phyloP scores from a whole-genome alignment of 176 grass and related monocot species.

The Poa pratensis region DNA sequence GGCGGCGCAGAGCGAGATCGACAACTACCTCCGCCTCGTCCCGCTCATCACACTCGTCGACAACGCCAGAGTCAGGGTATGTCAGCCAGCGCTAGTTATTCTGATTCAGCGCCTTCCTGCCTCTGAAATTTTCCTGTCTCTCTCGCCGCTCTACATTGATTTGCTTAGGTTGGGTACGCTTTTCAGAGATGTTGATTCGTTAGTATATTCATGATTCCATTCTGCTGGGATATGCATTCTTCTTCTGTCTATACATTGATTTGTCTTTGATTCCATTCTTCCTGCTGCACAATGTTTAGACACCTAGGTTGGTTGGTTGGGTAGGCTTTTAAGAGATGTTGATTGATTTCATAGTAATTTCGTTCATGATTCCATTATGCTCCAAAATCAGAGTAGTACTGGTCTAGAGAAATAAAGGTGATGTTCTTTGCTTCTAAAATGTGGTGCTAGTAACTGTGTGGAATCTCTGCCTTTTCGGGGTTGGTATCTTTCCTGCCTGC shows the following conservation, averaged over 20 bases:
- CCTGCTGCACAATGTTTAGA: neutral
- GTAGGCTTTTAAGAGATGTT: neutral
- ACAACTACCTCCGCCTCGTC: slow-evolving; percentile 83
- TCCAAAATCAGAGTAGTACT: neutral
- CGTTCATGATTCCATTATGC: neutral
- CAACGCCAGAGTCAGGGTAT: slow-evolving; percentile 71
- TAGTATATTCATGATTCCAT: no score
- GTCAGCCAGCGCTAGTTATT: neutral
- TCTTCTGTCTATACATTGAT: neutral
- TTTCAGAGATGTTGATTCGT: no score
- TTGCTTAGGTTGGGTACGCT: no score
- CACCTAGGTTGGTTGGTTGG: neutral
- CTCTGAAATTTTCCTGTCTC: neutral
- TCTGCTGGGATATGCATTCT: no score
- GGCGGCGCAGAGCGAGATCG: slow-evolving; percentile 90
- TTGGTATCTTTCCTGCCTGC: neutral
- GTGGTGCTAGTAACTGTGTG: neutral
- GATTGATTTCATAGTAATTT: neutral
- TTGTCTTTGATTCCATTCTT: neutral
- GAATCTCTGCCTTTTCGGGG: slow-evolving; percentile 45
- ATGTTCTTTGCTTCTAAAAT: slow-evolving; percentile 9
- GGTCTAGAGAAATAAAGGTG: neutral
- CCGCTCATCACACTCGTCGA: slow-evolving; percentile 96
- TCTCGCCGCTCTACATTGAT: no score
- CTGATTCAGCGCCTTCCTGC: neutral